Evolutionary conservation across 129 eudicot genomes (phyloP), one percentile per base, ranked within the genome.

Genomic region (Smallanthus sonchifolius): DNA sequence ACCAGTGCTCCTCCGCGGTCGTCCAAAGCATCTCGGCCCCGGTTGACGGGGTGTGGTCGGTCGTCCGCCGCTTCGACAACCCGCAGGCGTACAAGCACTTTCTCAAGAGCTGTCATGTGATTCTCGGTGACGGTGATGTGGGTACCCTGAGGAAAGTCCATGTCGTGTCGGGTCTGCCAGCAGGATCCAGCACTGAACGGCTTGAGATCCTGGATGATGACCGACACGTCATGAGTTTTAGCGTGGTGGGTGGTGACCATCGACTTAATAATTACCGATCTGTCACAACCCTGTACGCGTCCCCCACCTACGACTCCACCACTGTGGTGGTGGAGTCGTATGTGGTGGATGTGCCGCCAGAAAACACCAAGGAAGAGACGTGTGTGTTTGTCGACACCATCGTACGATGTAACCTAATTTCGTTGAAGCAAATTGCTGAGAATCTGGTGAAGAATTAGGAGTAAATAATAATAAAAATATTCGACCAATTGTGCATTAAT

Each of bases 311-410:
- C 7, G 72, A 42, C 6, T 81, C 77, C 0, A 82, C 72, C 4
- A 89, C 96, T 30, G 89, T 92, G 48, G 96, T 92, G 4, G 94
- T 92, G 45, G 98, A 92, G 60, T 89, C 96, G 14, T 92, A 92
- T 67, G 96, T 89, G 6, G 97, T 92, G 19, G 97, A 92, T 79
- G 86, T 87, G 0, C 97, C 97, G 65, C 68, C 65, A 43, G 97
- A 89, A 61, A 92, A 92, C 68, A 89, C 96, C 0, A 85, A 85
- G 67, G 97, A 92, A 13, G 97, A 92, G 14, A 92, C 97, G 43
- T 85, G 91, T 65, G 88, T 81, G 39, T 92, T 92, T 61, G 97
- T 81, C 1, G 96, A 87, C 47, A 92, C 93, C 2, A 92, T 89
- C 40, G 91, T 92, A 42, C 73, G 87, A 48, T 92, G 91, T 75